Percentiles rank a stretch among this genome's conserved stretches.
Conservation (phyloP, 2,329 filamentous ascomycete species). For the Colletotrichum plurivorum region DNA sequence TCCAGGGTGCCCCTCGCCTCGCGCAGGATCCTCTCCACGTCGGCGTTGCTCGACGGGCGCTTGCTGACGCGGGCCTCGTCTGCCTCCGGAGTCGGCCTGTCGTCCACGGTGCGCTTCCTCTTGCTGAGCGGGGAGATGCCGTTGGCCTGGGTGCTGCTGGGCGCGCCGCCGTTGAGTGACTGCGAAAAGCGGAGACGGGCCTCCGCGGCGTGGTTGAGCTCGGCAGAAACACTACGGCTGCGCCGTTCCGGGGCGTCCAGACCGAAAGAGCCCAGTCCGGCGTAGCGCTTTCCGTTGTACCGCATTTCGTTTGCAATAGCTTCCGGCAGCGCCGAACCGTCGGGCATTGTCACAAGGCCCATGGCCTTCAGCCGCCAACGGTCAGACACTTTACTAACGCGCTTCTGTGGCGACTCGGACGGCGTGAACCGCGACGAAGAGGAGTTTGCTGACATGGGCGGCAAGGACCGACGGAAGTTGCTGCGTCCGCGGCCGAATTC, state of each 20-base stretch:
- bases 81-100: slow-evolving; percentile 24
- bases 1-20: slow-evolving; percentile 54
- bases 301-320: slow-evolving; percentile 62
- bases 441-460: slow-evolving; percentile 47
- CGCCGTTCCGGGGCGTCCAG: slow-evolving; percentile 43
- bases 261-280: slow-evolving; percentile 55
- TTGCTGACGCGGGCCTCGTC: slow-evolving; percentile 44
- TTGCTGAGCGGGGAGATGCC: slow-evolving; percentile 42
- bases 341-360: slow-evolving; percentile 66
- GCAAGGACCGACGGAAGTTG: slow-evolving; percentile 56
- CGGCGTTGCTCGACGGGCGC: slow-evolving; percentile 48
- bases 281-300: slow-evolving; percentile 56
- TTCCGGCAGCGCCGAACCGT: slow-evolving; percentile 68
- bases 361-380: slow-evolving; percentile 64
- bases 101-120: slow-evolving; percentile 42
- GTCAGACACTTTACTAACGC: slow-evolving; percentile 56
- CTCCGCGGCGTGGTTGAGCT: slow-evolving; percentile 52
- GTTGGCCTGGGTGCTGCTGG: slow-evolving; percentile 34
- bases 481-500: slow-evolving; percentile 48
- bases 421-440: slow-evolving; percentile 34
- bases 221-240: slow-evolving; percentile 41
- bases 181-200: slow-evolving; percentile 40
- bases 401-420: slow-evolving; percentile 37
- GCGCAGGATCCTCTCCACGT: slow-evolving; percentile 56
- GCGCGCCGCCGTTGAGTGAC: slow-evolving; percentile 32